Percentiles rank a stretch among this genome's conserved stretches.
Evolutionary conservation across 257 asterid genomes (phyloP).

Genomic region (Nicotiana noctiflora): DNA sequence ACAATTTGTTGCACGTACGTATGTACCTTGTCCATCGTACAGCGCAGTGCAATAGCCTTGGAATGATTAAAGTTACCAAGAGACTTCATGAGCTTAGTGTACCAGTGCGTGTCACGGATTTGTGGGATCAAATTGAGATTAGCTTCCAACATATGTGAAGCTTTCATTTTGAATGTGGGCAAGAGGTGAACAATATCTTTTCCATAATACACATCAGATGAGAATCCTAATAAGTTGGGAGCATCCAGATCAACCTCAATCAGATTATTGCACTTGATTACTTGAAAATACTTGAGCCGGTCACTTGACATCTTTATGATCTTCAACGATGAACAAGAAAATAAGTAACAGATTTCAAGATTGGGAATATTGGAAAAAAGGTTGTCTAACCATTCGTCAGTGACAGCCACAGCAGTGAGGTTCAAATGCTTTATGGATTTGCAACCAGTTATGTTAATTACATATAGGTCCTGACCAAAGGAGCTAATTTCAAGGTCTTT

Average conservation of each 20-base stretch:
- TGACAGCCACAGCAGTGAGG: no score
- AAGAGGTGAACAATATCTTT: neutral
- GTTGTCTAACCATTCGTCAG: no score
- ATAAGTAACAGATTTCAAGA: neutral
- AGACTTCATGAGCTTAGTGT: neutral
- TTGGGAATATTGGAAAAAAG: neutral
- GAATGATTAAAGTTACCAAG: slow-evolving; percentile 3
- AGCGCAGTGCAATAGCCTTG: neutral
- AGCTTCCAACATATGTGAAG: neutral
- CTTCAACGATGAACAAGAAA: neutral
- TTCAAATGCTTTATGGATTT: no score
- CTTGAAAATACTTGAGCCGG: neutral
- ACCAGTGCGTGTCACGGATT: no score
- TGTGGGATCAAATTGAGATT: neutral
- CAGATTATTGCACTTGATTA: no score
- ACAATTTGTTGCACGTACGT: neutral
- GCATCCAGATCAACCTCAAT: no score
- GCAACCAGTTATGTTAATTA: no score
- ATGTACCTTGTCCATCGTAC: neutral
- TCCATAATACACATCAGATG: neutral
- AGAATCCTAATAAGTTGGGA: neutral
- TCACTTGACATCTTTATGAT: neutral
- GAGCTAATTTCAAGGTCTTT: no score
- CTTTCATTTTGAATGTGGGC: neutral
- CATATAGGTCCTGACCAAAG: neutral